Evolutionary conservation across 2,329 filamentous ascomycete genomes (phyloP).

Genomic region (Catunica adiposa): DNA sequence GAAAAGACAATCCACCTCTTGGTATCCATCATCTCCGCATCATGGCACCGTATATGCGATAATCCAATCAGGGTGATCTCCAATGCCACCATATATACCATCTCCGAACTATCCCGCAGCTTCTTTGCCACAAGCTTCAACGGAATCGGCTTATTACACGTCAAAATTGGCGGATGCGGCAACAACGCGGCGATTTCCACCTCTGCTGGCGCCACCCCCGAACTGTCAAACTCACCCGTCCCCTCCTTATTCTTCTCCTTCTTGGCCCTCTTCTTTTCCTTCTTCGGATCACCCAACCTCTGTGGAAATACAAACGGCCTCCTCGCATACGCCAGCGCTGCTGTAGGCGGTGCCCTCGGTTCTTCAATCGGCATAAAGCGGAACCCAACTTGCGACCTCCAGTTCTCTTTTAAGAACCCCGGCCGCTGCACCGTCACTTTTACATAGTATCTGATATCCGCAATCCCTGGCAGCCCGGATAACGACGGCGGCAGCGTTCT

Average conservation of each 20-base stretch:
- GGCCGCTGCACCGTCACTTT: conserved; percentile 92
- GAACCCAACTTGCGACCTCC: conserved; percentile 50
- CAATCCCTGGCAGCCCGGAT: conserved; percentile 69
- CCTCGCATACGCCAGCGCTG: conserved; percentile 71
- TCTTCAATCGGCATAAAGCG: conserved; percentile 89
- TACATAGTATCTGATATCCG: conserved; percentile 84
- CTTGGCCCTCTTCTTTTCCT: not conserved
- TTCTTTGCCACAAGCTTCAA: conserved; percentile 67
- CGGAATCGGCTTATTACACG: conserved; percentile 73
- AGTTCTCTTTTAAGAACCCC: conserved; percentile 79
- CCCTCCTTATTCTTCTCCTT: conserved; percentile 11
- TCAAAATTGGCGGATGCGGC: conserved; percentile 74
- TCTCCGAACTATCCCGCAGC: conserved; percentile 48
- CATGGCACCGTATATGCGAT: conserved; percentile 65
- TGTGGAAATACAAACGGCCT: conserved; percentile 45
- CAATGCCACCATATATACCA: conserved; percentile 59
- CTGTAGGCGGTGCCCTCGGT: conserved; percentile 48
- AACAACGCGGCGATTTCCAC: conserved; percentile 65
- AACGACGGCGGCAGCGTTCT: conserved; percentile 78
- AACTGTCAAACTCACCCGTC: not conserved
- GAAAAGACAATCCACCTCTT: conserved; percentile 63
- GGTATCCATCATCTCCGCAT: conserved; percentile 51
- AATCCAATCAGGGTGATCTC: conserved; percentile 69
- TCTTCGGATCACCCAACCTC: conserved; percentile 16
- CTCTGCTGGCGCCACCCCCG: conserved; percentile 35